Conservation (phyloP, 2,329 filamentous ascomycete species). For the Colletotrichum orchidophilum region DNA sequence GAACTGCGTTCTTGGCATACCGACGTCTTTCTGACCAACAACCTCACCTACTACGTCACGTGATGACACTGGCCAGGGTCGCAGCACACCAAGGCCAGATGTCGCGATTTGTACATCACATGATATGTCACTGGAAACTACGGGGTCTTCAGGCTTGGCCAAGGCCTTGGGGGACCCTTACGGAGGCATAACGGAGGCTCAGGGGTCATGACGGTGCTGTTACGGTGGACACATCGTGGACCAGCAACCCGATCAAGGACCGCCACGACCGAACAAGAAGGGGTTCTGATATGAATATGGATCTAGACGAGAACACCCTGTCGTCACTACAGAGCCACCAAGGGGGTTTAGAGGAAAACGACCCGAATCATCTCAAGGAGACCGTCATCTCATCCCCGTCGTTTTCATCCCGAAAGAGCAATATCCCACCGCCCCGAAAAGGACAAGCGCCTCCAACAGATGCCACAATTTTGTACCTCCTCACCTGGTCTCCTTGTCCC, state of each 20-base stretch:
- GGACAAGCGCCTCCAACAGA: conserved; percentile 42
- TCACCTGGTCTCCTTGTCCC: not conserved
- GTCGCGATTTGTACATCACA: conserved; percentile 22
- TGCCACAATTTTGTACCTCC: conserved; percentile 9
- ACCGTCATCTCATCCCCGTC: not conserved
- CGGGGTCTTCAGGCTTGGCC: not conserved
- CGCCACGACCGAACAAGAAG: conserved; percentile 14
- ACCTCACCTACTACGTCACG: conserved; percentile 7
- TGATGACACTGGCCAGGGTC: conserved; percentile 2
- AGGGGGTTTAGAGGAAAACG: not conserved
- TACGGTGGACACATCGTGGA: conserved; percentile 16
- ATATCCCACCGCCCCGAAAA: conserved; percentile 41
- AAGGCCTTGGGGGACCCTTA: not conserved
- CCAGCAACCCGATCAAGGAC: not conserved
- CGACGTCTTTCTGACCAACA: not conserved
- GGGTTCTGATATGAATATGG: conserved; percentile 21
- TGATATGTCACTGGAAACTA: conserved; percentile 17
- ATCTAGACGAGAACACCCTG: not conserved
- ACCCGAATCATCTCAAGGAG: not conserved
- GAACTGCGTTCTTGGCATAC: not conserved
- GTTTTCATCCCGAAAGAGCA: conserved; percentile 44
- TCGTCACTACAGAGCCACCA: conserved; percentile 23
- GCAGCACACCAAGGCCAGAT: not conserved
- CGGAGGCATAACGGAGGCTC: not conserved
- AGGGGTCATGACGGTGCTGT: not conserved